Evolutionary conservation across 805 yeast species (phyloP).

Genomic region (Saccharomycopsis microspora): DNA sequence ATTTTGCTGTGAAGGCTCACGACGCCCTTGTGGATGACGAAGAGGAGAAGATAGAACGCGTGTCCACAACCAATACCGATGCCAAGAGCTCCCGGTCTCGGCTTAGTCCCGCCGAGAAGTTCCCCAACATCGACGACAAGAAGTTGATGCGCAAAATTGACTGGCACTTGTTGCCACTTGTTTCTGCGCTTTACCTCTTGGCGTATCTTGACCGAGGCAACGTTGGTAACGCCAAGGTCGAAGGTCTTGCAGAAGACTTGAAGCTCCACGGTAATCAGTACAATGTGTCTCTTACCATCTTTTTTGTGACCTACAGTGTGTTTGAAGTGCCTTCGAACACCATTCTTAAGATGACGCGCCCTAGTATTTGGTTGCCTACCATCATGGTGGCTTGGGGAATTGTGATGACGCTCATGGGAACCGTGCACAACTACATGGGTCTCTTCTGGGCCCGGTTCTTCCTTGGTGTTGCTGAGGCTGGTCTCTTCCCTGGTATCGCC

Average conservation of each 20-base stretch:
- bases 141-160: slow-evolving; percentile 21
- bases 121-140: slow-evolving; percentile 17
- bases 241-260: slow-evolving; percentile 25
- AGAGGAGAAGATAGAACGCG: background rate
- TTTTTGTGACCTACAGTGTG: slow-evolving; percentile 29
- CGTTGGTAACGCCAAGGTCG: slow-evolving; percentile 25
- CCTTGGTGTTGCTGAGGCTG: slow-evolving; percentile 32
- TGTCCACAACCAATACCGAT: background rate
- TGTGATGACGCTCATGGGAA: slow-evolving; percentile 25
- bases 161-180: slow-evolving; percentile 19
- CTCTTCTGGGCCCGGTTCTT: slow-evolving; percentile 26
- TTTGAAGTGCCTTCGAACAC: slow-evolving; percentile 31
- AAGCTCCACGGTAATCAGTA: slow-evolving; percentile 27
- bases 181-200: slow-evolving; percentile 23
- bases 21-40: slow-evolving; percentile 1
- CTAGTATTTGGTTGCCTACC: slow-evolving; percentile 25
- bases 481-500: slow-evolving; percentile 31
- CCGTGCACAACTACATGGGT: slow-evolving; percentile 22
- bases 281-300: slow-evolving; percentile 30
- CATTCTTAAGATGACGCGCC: slow-evolving; percentile 25
- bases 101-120: slow-evolving; percentile 6
- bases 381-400: slow-evolving; percentile 30
- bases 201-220: slow-evolving; percentile 26
- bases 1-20: slow-evolving; percentile 2
- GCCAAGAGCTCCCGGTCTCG: background rate